These are phyloP conservation scores for Takashimella koratensis DNA, from an alignment of 1,284 basidiomycete genomes.

Conservation along the genomic window DNA sequence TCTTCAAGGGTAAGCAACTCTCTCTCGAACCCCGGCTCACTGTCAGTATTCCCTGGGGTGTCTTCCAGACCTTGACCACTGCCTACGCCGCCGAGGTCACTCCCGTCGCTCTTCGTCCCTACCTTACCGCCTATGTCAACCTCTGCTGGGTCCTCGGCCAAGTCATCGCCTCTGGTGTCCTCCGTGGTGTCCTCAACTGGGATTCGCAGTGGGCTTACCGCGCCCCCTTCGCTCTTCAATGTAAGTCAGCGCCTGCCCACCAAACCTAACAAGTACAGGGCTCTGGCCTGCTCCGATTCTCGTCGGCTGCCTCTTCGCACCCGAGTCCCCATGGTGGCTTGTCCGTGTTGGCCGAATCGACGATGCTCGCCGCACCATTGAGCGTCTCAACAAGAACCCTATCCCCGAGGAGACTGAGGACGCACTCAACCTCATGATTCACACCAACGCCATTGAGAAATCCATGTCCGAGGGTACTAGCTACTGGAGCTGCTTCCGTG, in stretches of 20 bases:
- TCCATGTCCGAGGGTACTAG: constrained; percentile 7
- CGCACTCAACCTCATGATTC: constrained; percentile 16
- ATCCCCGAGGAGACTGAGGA: constrained; percentile 4
- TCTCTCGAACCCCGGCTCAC: background rate
- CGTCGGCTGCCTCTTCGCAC: constrained; percentile 36
- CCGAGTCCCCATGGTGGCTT: constrained; percentile 22
- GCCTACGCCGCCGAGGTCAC: constrained; percentile 47
- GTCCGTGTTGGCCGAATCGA: constrained; percentile 2
- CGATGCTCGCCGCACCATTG: background rate
- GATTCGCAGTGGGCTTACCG: constrained; percentile 17
- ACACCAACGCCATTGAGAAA: constrained; percentile 23
- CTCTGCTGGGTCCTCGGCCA: constrained; percentile 1
- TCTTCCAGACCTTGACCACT: constrained; percentile 46
- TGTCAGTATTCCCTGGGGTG: constrained; percentile 22
- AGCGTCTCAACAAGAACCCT: background rate
- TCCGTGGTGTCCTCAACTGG: constrained; percentile 8
- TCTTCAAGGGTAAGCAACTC: constrained; percentile 32
- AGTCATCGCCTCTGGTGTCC: constrained; percentile 20
- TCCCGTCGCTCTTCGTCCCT: constrained; percentile 43
- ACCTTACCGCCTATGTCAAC: constrained; percentile 42
- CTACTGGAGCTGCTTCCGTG: constrained; percentile 7
- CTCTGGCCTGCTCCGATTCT: constrained; percentile 40
- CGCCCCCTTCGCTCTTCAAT: constrained; percentile 26
- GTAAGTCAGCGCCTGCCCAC: constrained; percentile 1
- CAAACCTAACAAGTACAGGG: constrained; percentile 14